Base-by-base conservation (phyloP, 2,329 filamentous ascomycete genomes). In the Torrubiella hemipterigena region DNA sequence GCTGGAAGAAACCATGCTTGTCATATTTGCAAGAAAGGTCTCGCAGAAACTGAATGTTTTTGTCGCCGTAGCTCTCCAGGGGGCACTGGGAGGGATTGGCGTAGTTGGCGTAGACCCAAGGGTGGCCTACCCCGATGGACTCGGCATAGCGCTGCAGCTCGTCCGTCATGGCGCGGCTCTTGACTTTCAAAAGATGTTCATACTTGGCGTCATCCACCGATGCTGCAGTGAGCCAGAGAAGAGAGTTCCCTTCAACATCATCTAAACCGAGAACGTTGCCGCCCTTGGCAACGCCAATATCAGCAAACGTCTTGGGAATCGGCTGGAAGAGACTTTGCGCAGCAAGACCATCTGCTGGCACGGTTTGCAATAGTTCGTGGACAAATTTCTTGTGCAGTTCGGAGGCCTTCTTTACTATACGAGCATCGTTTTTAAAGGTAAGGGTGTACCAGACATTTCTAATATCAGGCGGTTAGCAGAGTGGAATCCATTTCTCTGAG, bases 81-180 rank as follows among this genome's bases (percentile, higher is more conserved):
- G 46, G 44, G 8, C 45, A 35, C 30, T 50, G 47, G 23, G 47
- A 45, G 21, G 49, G 46, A 1, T 45, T 41, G 33, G 48, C 48
- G 29, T 58, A 56, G 39, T 57, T 58, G 30, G 56, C 48, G 31
- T 58, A 59, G 32, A 48, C 46, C 40, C 50, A 57, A 0, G 43
- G 29, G 23, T 52, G 45, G 16, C 39, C 29, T 1, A 34, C 34
- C 17, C 29, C 32, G 14, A 21, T 34, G 10, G 27, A 40, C 30
- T 35, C 31, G 9, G 38, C 38, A 28, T 35, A 45, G 0, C 20
- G 28, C 31, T 49, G 43, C 7, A 51, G 51, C 6, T 48, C 51
- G 6, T 47, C 42, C 30, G 48, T 42, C 6, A 52, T 49, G 12
- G 35, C 26, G 9, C 38, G 41, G 7, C 55, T 47, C 20, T 50